Evolutionary conservation across 2,329 filamentous ascomycete species (phyloP).

Genomic region (Coniochaeta sp.): DNA sequence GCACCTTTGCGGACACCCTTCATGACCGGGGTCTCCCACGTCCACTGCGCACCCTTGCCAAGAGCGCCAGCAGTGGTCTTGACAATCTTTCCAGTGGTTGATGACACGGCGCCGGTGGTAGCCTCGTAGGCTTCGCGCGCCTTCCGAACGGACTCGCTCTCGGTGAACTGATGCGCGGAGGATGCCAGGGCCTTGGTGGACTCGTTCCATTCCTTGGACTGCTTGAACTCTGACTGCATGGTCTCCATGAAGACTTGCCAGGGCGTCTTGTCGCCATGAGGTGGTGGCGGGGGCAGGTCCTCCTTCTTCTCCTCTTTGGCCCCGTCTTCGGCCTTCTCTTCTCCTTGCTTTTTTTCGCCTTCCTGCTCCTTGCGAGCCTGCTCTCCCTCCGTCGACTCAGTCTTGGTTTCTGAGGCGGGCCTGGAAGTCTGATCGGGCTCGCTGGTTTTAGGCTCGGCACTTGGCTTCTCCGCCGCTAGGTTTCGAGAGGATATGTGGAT

Average conservation of each 20-base stretch:
- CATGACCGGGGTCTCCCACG: slow-evolving; percentile 91
- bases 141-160: slow-evolving; percentile 83
- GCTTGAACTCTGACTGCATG: slow-evolving; percentile 88
- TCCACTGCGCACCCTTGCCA: slow-evolving; percentile 89
- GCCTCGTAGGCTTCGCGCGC: slow-evolving; percentile 82
- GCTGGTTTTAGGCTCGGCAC: slow-evolving; percentile 11
- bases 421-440: slow-evolving; percentile 23
- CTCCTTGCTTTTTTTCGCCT: slow-evolving; percentile 32
- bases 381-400: slow-evolving; percentile 30
- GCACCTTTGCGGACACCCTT: slow-evolving; percentile 86
- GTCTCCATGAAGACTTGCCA: slow-evolving; percentile 99
- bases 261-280: slow-evolving; percentile 94
- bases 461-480: slow-evolving; percentile 20
- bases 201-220: slow-evolving; percentile 98
- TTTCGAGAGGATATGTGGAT: slow-evolving; percentile 30
- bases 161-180: slow-evolving; percentile 82
- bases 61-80: slow-evolving; percentile 82
- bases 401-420: slow-evolving; percentile 24
- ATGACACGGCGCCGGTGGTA: slow-evolving; percentile 75
- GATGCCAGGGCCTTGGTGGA: slow-evolving; percentile 91
- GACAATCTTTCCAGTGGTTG: slow-evolving; percentile 70
- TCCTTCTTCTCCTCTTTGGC: slow-evolving; percentile 57
- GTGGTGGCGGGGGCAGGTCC: slow-evolving; percentile 77
- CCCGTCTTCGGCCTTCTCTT: slow-evolving; percentile 42
- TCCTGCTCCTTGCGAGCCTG: slow-evolving; percentile 31